Conservation (phyloP, 768 basidiomycete species). For the Inosperma sp. region DNA sequence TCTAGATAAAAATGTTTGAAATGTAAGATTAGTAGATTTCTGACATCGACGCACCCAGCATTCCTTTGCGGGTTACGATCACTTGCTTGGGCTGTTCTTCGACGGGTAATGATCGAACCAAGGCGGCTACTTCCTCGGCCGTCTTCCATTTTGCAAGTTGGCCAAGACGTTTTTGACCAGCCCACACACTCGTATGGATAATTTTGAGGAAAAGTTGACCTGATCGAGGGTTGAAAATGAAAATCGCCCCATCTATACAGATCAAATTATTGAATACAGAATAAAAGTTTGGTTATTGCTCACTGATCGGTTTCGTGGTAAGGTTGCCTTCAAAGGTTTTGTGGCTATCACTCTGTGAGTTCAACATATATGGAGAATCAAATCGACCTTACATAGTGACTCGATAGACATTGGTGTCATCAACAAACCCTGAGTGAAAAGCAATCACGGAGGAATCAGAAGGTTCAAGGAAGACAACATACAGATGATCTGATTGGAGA, state of each 20-base stretch:
- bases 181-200: slow-evolving; percentile 99
- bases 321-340: slow-evolving; percentile 99
- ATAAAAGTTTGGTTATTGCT: slow-evolving; percentile 20
- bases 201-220: slow-evolving; percentile 98
- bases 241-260: slow-evolving; percentile 79
- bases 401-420: slow-evolving; percentile 99
- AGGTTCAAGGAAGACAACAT: slow-evolving; percentile 19
- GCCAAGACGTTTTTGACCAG: slow-evolving; percentile 98
- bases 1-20: slow-evolving; percentile 39
- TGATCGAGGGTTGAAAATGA: slow-evolving; percentile 99
- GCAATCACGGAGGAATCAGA: slow-evolving; percentile 3
- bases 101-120: slow-evolving; percentile 96
- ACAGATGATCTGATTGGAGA: slow-evolving; percentile 98
- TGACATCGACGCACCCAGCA: slow-evolving; percentile 65
- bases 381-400: slow-evolving; percentile 71
- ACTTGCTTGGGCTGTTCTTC: slow-evolving; percentile 99
- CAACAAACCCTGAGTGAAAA: slow-evolving; percentile 75
- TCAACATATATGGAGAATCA: background rate
- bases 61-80: slow-evolving; percentile 99
- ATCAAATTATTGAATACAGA: slow-evolving; percentile 9
- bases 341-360: slow-evolving; percentile 49
- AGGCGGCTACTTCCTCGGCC: slow-evolving; percentile 98
- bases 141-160: slow-evolving; percentile 99
- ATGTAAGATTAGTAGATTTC: background rate
- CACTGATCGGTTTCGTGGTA: slow-evolving; percentile 98